Percentiles rank a stretch among this genome's conserved stretches.
These are phyloP conservation scores for Quercus phellos DNA, from an alignment of 331 rosid species.

Conservation along the genomic window DNA sequence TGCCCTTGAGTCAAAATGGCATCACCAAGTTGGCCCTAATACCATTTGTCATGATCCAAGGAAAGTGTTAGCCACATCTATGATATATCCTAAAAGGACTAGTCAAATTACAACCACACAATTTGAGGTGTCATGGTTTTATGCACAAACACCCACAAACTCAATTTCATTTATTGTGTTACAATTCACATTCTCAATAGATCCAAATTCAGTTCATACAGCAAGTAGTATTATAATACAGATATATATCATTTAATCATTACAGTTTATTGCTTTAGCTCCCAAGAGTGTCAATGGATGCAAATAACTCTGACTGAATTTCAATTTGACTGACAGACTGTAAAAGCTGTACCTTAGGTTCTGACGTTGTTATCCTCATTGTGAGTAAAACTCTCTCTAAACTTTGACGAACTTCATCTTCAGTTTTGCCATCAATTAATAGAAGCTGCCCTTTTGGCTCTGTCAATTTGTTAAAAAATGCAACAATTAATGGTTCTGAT, in stretches of 20 bases:
- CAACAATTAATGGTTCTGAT: neutral
- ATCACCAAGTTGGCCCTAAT: too few relatives aligned
- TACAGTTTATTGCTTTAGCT: neutral
- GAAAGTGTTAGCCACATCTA: too few relatives aligned
- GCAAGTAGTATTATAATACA: neutral
- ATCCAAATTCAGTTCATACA: neutral
- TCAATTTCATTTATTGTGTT: neutral
- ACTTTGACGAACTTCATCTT: slow-evolving; percentile 71
- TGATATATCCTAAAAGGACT: too few relatives aligned
- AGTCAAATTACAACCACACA: too few relatives aligned
- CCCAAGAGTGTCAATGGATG: neutral
- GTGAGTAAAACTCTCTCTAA: slow-evolving; percentile 88
- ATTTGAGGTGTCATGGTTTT: neutral
- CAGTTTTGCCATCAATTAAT: slow-evolving; percentile 81
- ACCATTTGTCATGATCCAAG: too few relatives aligned
- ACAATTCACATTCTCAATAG: neutral
- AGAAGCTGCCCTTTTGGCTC: slow-evolving; percentile 95
- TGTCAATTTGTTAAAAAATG: slow-evolving; percentile 21
- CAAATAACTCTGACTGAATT: slow-evolving; percentile 8
- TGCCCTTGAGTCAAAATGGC: too few relatives aligned
- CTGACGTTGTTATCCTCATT: slow-evolving; percentile 75
- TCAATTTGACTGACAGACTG: slow-evolving; percentile 2
- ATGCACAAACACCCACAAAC: neutral
- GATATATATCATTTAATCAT: neutral
- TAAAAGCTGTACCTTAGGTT: slow-evolving; percentile 68